Evolutionary conservation across 2,329 filamentous ascomycete genomes (phyloP), one percentile per base, ranked within the genome.

Genomic region (Orbilia brochopaga): DNA sequence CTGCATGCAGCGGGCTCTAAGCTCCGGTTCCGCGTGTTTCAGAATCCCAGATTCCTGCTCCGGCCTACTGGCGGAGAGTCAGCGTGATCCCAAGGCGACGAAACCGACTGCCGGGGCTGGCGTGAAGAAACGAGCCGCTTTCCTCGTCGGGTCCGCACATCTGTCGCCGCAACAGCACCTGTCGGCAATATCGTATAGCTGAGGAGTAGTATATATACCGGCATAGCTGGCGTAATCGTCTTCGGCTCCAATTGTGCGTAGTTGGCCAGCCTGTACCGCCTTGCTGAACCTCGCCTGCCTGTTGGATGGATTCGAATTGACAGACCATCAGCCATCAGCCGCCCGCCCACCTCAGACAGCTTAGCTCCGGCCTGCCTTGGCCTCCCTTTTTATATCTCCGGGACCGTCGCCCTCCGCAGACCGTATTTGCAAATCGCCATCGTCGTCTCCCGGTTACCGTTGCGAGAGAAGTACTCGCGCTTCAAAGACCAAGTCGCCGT

Each of bases 381-480:
- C 35, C 23, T 63, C 66, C 48, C 65, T 50, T 69, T 63, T 62
- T 62, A 61, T 69, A 69, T 61, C n/a, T 32, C 57, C 37, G 44
- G 27, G 27, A 54, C 10, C 15, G 27, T 7, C 37, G 10, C 60
- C 50, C 46, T 52, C 44, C 54, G 37, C n/a, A 17, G 19, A 48
- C 44, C 44, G 11, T 19, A 48, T 23, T 21, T 48, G 15, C 44
- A 48, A 48, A 10, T 17, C 21, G n/a, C n/a, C 44, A 19, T 23
- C 44, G 17, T 48, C 37, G n/a, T 48, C 21, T 19, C 44, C 17
- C 44, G 44, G 15, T 21, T 11, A 21, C 44, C 44, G 44, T 48
- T 17, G 44, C 44, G 7, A 21, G n/a, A 17, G 19, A 2, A 8
- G 8, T 48, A 15, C n/a, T 48, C 44, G 44, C 8, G 21, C 44